Conservation (phyloP, 208 protist species). For the Trichomonas tenax region DNA sequence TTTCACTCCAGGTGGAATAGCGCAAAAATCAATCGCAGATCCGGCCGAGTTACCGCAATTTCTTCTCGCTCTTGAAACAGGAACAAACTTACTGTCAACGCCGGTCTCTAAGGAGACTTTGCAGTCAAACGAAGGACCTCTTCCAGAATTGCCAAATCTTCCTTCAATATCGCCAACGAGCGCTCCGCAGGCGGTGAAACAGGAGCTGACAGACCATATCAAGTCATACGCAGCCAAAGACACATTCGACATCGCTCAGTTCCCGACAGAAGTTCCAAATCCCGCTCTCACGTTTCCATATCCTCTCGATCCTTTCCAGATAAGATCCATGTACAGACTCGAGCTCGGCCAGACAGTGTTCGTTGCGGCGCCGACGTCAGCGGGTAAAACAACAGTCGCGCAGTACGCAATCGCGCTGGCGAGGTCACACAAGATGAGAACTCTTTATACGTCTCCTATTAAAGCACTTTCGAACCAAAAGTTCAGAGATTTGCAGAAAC, state of each 20-base stretch:
- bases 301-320: neutral
- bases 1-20: neutral
- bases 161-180: neutral
- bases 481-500: slow-evolving; percentile 74
- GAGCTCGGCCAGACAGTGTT: slow-evolving; percentile 81
- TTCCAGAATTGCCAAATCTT: neutral
- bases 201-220: neutral
- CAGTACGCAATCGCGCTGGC: slow-evolving; percentile 95
- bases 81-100: neutral
- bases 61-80: neutral
- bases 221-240: neutral
- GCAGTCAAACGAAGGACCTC: neutral
- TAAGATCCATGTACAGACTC: neutral
- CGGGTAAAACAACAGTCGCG: slow-evolving; percentile 98
- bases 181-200: neutral
- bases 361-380: slow-evolving; percentile 96
- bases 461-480: slow-evolving; percentile 99
- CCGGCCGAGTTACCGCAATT: neutral
- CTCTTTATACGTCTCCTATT: slow-evolving; percentile 99
- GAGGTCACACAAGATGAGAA: slow-evolving; percentile 84
- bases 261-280: neutral
- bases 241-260: neutral
- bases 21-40: neutral
- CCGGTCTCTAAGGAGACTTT: neutral
- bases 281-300: neutral